Evolutionary conservation across 805 yeast genomes (phyloP).

Genomic region (Sugiyamaella lignohabitans): DNA sequence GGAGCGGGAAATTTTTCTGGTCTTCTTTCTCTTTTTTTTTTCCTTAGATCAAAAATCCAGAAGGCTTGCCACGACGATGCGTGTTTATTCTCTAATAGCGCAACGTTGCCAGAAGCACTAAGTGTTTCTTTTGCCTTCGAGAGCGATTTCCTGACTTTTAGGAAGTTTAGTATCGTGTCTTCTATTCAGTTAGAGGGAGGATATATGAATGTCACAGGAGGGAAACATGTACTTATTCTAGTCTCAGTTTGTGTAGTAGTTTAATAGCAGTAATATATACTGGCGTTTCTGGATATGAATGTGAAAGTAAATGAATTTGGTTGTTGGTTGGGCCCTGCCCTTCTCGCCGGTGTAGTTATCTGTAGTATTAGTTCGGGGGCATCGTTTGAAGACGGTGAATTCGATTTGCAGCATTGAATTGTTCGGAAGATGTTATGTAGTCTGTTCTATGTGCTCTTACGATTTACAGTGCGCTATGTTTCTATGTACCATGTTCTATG

Average conservation of each 20-base stretch:
- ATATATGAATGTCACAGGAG: slow-evolving; percentile 31
- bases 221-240: slow-evolving; percentile 25
- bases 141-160: slow-evolving; percentile 30
- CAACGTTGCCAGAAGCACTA: slow-evolving; percentile 32
- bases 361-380: no score
- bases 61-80: slow-evolving; percentile 34
- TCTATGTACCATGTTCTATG: no score
- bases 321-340: no score
- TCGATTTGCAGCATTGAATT: no score
- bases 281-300: no score
- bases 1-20: neutral
- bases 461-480: no score
- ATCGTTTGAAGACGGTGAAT: no score
- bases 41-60: slow-evolving; percentile 33
- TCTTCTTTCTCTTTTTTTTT: slow-evolving; percentile 8
- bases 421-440: no score
- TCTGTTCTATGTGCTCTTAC: no score
- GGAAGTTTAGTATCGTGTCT: slow-evolving; percentile 31
- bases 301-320: no score
- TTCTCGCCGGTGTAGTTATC: no score
- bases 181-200: slow-evolving; percentile 26
- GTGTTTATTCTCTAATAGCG: slow-evolving; percentile 25
- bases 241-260: neutral
- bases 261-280: no score
- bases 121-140: slow-evolving; percentile 27